Conservation (phyloP, 176 grass and related monocot genomes). For the Aegilops bicornis region DNA sequence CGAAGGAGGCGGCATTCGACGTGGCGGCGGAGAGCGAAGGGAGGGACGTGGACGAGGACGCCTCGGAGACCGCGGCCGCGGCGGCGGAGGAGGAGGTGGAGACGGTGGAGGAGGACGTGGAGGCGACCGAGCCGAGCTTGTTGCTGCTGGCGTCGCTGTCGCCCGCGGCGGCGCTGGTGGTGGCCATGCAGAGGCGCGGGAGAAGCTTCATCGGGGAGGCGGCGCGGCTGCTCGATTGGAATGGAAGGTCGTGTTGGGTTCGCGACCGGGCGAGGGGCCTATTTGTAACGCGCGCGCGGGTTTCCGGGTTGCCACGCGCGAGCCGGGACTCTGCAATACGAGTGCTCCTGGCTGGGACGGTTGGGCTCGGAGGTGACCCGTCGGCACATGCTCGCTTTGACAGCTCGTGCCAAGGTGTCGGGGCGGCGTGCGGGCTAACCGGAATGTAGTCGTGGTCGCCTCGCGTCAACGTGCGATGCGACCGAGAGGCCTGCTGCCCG, state of each 20-base stretch:
- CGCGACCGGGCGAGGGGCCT: not conserved
- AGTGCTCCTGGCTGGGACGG: not conserved
- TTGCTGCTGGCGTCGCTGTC: constrained; percentile 11
- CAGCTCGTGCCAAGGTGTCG: not conserved
- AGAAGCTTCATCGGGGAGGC: constrained; percentile 19
- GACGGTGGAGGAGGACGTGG: constrained; percentile 22
- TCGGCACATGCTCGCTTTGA: not conserved
- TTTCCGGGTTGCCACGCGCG: not conserved
- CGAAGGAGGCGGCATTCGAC: constrained; percentile 10
- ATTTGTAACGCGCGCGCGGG: constrained; percentile 1
- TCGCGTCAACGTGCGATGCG: not conserved
- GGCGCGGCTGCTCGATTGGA: not conserved
- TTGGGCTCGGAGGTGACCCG: not conserved
- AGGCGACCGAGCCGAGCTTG: not conserved
- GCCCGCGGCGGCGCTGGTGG: not conserved
- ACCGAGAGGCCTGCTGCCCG: not conserved
- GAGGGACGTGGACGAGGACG: constrained; percentile 55
- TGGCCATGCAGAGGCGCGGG: constrained; percentile 23
- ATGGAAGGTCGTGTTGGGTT: not conserved
- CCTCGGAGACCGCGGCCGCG: constrained; percentile 47
- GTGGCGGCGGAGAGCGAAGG: constrained; percentile 25
- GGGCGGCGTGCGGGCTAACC: not conserved
- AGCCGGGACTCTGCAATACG: too few relatives aligned
- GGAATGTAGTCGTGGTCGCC: not conserved
- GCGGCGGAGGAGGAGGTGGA: not conserved